Evolutionary conservation across 257 asterid species (phyloP).

Genomic region (Vinca minor): DNA sequence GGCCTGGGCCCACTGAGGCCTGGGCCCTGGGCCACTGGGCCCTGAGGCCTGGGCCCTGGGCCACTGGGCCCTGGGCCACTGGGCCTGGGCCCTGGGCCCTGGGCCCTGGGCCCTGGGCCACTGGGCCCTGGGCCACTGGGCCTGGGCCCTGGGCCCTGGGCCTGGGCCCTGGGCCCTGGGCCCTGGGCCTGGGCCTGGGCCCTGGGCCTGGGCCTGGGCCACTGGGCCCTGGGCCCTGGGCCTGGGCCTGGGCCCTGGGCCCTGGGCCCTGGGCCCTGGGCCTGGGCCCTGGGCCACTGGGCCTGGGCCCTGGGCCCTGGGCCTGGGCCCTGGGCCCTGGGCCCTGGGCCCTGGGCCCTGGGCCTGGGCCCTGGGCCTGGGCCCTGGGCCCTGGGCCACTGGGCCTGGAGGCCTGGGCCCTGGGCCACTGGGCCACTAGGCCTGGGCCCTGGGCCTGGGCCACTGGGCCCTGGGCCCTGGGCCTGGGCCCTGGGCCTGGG

Average conservation of each 20-base stretch:
- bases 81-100: neutral
- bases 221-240: too few relatives aligned
- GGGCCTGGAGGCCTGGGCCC: conserved; percentile 5
- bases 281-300: too few relatives aligned
- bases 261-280: too few relatives aligned
- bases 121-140: neutral
- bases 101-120: neutral
- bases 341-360: neutral
- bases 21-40: neutral
- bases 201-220: conserved; percentile 1
- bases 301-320: neutral
- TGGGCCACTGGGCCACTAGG: conserved; percentile 1
- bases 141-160: neutral
- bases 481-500: neutral
- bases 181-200: neutral
- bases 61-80: neutral
- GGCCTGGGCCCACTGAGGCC: neutral
- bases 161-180: conserved; percentile 3
- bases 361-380: neutral
- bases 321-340: too few relatives aligned
- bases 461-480: neutral
- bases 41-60: too few relatives aligned
- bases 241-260: too few relatives aligned
- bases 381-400: conserved; percentile 9
- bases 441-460: conserved; percentile 3